Evolutionary conservation across 371 early-diverging fungal genomes (phyloP).

Genomic region (Zopfochytrium polystomum): DNA sequence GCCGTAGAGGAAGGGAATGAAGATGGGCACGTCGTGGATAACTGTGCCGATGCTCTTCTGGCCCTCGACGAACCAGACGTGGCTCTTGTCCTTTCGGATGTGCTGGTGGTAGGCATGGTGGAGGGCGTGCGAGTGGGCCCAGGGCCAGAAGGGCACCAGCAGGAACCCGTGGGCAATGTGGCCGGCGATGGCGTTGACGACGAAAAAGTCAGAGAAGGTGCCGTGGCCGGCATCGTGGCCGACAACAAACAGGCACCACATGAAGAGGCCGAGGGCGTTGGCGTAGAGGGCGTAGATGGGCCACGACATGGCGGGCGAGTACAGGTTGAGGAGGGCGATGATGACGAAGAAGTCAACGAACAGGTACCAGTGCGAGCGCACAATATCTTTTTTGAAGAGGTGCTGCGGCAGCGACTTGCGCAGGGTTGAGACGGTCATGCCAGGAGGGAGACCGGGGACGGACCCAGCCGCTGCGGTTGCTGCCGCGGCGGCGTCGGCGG

Average conservation of each 20-base stretch:
- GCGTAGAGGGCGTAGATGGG: constrained; percentile 27
- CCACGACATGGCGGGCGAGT: constrained; percentile 23
- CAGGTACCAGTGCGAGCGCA: constrained; percentile 22
- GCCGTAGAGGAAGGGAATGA: constrained; percentile 31
- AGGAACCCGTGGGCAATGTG: constrained; percentile 41
- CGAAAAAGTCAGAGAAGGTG: constrained; percentile 34
- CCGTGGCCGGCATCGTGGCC: constrained; percentile 45
- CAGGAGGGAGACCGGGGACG: too few species aligned
- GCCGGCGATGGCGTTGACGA: constrained; percentile 37
- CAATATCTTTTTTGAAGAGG: constrained; percentile 33
- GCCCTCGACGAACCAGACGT: constrained; percentile 25
- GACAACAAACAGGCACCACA: constrained; percentile 41
- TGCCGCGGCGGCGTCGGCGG: too few species aligned
- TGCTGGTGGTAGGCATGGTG: constrained; percentile 41
- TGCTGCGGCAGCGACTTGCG: constrained; percentile 37
- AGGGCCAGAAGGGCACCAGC: constrained; percentile 45
- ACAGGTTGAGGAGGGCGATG: constrained; percentile 21
- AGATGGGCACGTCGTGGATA: constrained; percentile 28
- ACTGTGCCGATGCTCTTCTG: constrained; percentile 23
- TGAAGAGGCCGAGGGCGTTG: constrained; percentile 34
- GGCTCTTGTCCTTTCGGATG: constrained; percentile 39
- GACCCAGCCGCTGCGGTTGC: too few species aligned
- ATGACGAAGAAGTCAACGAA: constrained; percentile 29
- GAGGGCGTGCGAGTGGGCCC: constrained; percentile 40
- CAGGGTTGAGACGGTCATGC: constrained; percentile 32